Percentiles rank a stretch among this genome's conserved stretches.
phyloP scores from a whole-genome alignment of 176 grass and related monocot genomes.

The Oryza glaberrima region DNA sequence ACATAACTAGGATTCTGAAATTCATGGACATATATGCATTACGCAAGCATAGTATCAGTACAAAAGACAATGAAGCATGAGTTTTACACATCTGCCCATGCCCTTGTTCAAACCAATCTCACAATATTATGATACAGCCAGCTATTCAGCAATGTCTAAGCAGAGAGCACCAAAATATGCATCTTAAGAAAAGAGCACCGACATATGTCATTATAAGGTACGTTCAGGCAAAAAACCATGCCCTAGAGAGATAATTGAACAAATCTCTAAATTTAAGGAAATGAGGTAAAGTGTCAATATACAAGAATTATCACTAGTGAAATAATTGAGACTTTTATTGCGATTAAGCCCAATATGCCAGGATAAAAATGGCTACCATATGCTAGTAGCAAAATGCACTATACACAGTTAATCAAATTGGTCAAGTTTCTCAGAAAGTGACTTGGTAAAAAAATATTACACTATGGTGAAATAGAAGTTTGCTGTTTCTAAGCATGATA shows the following conservation, averaged over 20 bases:
- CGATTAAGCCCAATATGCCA: not conserved
- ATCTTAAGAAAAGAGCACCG: too few relatives aligned
- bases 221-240: not conserved
- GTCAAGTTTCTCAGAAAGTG: not conserved
- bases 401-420: constrained; percentile 10
- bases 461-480: constrained; percentile 17
- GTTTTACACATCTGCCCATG: not conserved
- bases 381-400: not conserved
- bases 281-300: not conserved
- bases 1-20: not conserved
- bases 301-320: constrained; percentile 14
- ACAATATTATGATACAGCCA: not conserved
- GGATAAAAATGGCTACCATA: too few relatives aligned
- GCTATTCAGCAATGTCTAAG: not conserved
- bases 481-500: constrained; percentile 34
- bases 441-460: constrained; percentile 22
- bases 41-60: not conserved
- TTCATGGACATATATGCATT: not conserved
- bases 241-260: not conserved
- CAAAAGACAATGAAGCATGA: not conserved
- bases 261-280: constrained; percentile 7
- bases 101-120: not conserved
- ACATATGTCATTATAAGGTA: constrained; percentile 5
- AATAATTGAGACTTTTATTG: not conserved
- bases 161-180: not conserved